Evolutionary conservation across 345 rosid species (phyloP).

Genomic region (Hirschfeldia incana): DNA sequence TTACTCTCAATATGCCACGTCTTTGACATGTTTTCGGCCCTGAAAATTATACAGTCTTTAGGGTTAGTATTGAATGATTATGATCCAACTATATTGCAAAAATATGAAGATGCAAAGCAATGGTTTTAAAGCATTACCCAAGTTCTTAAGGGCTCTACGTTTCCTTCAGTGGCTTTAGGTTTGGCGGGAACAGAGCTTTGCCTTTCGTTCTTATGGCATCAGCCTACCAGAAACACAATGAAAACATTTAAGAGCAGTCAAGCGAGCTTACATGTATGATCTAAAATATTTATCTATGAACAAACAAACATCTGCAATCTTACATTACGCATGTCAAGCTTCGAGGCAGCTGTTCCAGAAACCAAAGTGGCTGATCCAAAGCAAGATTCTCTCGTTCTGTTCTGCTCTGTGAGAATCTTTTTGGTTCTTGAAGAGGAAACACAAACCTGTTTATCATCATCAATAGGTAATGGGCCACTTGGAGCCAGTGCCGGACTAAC

Average conservation of each 20-base stretch:
- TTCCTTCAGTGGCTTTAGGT: conserved; percentile 45
- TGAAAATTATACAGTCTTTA: too few relatives aligned
- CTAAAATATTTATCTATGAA: neutral
- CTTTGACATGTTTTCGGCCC: too few relatives aligned
- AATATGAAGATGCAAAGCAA: neutral
- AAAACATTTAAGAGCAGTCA: neutral
- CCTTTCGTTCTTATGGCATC: conserved; percentile 62
- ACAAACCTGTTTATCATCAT: too few relatives aligned
- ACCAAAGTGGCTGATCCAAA: too few relatives aligned
- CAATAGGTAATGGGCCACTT: too few relatives aligned
- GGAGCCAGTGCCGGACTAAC: too few relatives aligned
- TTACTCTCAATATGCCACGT: too few relatives aligned
- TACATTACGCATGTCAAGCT: conserved; percentile 63
- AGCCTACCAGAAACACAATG: conserved; percentile 37
- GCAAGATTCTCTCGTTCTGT: too few relatives aligned
- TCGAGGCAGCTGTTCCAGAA: conserved; percentile 49
- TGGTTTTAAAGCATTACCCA: too few relatives aligned
- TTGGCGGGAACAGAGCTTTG: conserved; percentile 63
- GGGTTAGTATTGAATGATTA: neutral
- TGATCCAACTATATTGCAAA: neutral
- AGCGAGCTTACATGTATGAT: neutral
- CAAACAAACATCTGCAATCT: conserved; percentile 11
- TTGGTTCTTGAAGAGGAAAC: neutral
- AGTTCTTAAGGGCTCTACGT: neutral
- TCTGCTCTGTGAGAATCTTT: neutral